Percentiles rank a stretch among this genome's conserved stretches.
Conservation (phyloP, 2,329 filamentous ascomycete genomes). For the Stagonosporopsis cucurbitacearum region DNA sequence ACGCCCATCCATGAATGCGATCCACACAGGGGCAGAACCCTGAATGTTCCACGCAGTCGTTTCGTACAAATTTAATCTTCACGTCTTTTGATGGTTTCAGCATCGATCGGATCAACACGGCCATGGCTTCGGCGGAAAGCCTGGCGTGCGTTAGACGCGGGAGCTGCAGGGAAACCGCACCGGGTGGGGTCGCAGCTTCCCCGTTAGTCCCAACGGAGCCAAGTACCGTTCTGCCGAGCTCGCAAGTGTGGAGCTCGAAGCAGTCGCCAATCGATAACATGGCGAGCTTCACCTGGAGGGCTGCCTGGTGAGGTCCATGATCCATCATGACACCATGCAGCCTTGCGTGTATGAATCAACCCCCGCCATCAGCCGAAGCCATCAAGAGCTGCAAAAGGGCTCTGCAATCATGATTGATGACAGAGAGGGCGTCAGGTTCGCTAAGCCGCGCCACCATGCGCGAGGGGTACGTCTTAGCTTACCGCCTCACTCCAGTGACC, state of each 20-base stretch:
- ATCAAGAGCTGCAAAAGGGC: conserved; percentile 13
- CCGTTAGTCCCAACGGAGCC: conserved; percentile 22
- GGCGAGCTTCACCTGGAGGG: conserved; percentile 10
- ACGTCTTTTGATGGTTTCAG: neutral
- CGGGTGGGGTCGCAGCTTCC: conserved; percentile 27
- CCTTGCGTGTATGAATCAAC: conserved; percentile 13
- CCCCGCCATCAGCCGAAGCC: conserved; percentile 4
- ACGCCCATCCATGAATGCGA: neutral
- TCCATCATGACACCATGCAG: conserved; percentile 9
- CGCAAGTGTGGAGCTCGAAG: conserved; percentile 12
- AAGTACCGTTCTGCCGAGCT: conserved; percentile 30
- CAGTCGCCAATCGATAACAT: conserved; percentile 21
- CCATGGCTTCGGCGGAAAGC: conserved; percentile 17
- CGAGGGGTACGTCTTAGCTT: conserved; percentile 25
- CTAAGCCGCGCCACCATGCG: conserved; percentile 17
- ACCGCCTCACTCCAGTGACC: conserved; percentile 32
- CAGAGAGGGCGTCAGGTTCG: conserved; percentile 15
- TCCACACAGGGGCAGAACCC: neutral
- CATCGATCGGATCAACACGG: neutral
- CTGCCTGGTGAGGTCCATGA: conserved; percentile 8
- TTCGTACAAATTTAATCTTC: too few species aligned
- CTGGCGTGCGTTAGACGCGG: conserved; percentile 19
- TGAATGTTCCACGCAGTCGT: neutral
- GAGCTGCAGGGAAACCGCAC: conserved; percentile 33
- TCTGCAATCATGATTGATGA: conserved; percentile 3